phyloP scores from a whole-genome alignment of 305 asterid genomes.

The Fraxinus baroniana region DNA sequence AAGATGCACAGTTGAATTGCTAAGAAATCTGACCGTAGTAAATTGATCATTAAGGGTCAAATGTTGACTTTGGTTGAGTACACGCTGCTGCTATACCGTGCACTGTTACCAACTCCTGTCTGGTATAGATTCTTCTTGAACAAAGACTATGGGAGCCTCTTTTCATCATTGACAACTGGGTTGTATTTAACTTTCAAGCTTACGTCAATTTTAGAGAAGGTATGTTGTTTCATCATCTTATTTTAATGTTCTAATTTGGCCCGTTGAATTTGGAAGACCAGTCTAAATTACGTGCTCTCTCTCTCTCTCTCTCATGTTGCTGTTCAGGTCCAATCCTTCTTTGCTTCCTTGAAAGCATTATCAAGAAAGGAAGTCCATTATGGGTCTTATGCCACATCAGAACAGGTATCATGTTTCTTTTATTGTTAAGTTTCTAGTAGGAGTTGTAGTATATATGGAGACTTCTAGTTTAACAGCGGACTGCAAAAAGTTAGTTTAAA shows the following conservation, averaged over 20 bases:
- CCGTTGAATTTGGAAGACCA: slow-evolving; percentile 6
- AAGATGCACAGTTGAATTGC: slow-evolving; percentile 1
- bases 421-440: background rate
- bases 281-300: slow-evolving; percentile 13
- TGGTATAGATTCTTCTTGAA: slow-evolving; percentile 97
- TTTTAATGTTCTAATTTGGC: slow-evolving; percentile 10
- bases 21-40: slow-evolving; percentile 22
- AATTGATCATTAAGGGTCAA: slow-evolving; percentile 67
- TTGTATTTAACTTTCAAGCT: slow-evolving; percentile 89
- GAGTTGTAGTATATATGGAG: background rate
- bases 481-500: background rate
- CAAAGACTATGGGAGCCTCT: slow-evolving; percentile 93
- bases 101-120: slow-evolving; percentile 85
- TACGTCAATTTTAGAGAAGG: slow-evolving; percentile 82
- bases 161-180: slow-evolving; percentile 87
- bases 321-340: slow-evolving; percentile 65
- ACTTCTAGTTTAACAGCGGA: background rate
- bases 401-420: slow-evolving; percentile 54
- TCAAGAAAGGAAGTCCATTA: slow-evolving; percentile 78
- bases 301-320: slow-evolving; percentile 14
- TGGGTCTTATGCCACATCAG: slow-evolving; percentile 87
- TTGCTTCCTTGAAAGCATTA: slow-evolving; percentile 80
- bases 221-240: slow-evolving; percentile 29
- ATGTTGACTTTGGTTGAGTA: slow-evolving; percentile 93
- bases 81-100: slow-evolving; percentile 80